Evolutionary conservation across 129 eudicot species (phyloP), one percentile per base, ranked within the genome.

Genomic region (Artemisia tridentata): DNA sequence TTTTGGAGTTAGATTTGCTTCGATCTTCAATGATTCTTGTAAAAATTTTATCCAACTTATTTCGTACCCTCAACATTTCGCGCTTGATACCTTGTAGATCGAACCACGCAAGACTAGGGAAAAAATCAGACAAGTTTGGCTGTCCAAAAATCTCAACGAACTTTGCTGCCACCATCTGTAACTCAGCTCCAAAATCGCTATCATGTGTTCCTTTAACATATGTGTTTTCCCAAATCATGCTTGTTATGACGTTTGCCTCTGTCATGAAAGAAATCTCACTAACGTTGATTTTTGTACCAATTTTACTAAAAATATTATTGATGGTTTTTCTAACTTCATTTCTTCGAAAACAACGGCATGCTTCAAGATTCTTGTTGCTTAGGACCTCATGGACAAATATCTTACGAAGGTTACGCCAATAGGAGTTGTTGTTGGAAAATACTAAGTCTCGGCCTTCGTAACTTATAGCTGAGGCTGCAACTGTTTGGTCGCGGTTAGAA

Each of bases 161-260:
- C 9, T 58, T 58, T 12, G 63, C 21, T 7, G 34, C 14, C 19
- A 21, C 23, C 1, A 58, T 19, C n/a, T 58, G 15, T 14, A 58
- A 10, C 19, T 20, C 19, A 27, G 7, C 66, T 61, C 66, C 66
- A 61, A 61, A 43, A 25, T 11, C 45, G 47, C 3, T 23, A 13
- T 29, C 66, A 17, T 53, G 17, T 58, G 31, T 29, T 14, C 6
- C 38, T 2, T 11, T 21, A 58, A 9, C 63, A 0, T n/a, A 61
- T 4, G 66, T 23, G 46, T 27, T 61, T 27, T 20, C 66, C 66
- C 47, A 29, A 61, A 61, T 9, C 66, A 61, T 61, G 66, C 16
- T 61, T 29, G 47, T 61, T 13, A 61, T 27, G 18, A 61, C 45
- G 6, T 23, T 61, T 14, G 43, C 11, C 19, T 23, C 66, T 4